Evolutionary conservation across 2,329 filamentous ascomycete genomes (phyloP), one percentile per base, ranked within the genome.

Genomic region (Aulographum hederae): DNA sequence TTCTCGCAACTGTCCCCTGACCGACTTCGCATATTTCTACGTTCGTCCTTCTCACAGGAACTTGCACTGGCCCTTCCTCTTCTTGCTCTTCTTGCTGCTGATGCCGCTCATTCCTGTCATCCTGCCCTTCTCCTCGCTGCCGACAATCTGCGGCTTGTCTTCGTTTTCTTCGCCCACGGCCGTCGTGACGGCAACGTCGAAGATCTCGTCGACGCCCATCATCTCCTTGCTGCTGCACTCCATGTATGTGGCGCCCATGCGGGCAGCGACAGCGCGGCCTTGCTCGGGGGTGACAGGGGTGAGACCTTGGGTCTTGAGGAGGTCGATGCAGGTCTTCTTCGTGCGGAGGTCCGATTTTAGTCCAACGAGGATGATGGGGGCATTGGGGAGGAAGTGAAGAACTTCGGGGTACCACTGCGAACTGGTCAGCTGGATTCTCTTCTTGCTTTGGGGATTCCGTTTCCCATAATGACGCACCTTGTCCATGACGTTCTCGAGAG

Each of bases 221-320:
- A 92, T 89, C 58, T 94, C 89, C 59, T 95, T 95, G 57, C 82
- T 92, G 52, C 84, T 93, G 67, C 89, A 98, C 60, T 98, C 89
- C 70, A 93, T 86, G 61, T 98, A 98, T 48, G 75, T 68, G 10
- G 89, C 89, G 39, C 75, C 74, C 89, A 98, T 98, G 60, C 86
- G 89, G 48, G 76, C 70, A 34, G 89, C 85, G 17, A 98, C 85
- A 6, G 72, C 68, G 50, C 78, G 69, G 39, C 86, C 89, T 57
- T 98, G 86, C 45, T 92, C 80, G 31, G 74, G 73, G 1, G 85
- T 94, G 30, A 98, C 86, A 4, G 89, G 89, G 2, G 86, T 95
- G 37, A 98, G 69, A 30, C 89, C 89, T 55, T 98, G 89, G 12
- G 86, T 93, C 61, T 92, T 94, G 57, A 98, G 81, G 53, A 98